Base-by-base conservation (phyloP, 2,329 filamentous ascomycete species). In the Aspergillus amoenus region DNA sequence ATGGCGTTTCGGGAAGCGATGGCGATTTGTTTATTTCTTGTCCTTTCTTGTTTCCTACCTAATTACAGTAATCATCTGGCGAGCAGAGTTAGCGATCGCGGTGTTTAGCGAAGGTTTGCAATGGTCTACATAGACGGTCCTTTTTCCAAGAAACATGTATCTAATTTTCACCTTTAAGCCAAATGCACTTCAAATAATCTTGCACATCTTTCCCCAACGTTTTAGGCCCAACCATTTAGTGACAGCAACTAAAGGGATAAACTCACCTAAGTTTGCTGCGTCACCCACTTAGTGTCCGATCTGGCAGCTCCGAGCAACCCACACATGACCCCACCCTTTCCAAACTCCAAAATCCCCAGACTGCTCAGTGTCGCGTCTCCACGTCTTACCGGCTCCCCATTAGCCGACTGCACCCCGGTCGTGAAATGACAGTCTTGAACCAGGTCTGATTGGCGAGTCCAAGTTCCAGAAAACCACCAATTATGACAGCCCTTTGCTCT, bases 271-370 rank as follows among this genome's bases (percentile, higher is more conserved):
- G 57, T 52, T 27, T 37, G 60, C 57, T 47, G 59, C 56, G 43
- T 52, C 49, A n/a, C 40, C 53, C 47, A 52, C 47, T 58, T 61
- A 57, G 51, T 56, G 52, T 55, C 47, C 48, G 61, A 63, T 58
- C 56, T 58, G 59, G 50, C 59, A 48, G 53, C 43, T 46, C 12
- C 15, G 13, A n/a, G 39, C 27, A 11, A 45, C 47, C 48, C 59
- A 59, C 59, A 59, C 59, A 40, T 61, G 57, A 59, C 59, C 58
- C 24, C 22, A 24, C 42, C 42, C 8, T 13, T 12, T 3, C 7
- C 5, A 40, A 40, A 43, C 18, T 18, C n/a, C 37, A 40, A 40
- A 40, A 40, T 15, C 17, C 17, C 37, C 37, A 40, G 17, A 40
- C 37, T 21, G 21, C 21, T 1, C 3, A 9, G 8, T 11, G 27